Base-by-base conservation (phyloP, 345 rosid genomes). In the Pugionium cornutum region DNA sequence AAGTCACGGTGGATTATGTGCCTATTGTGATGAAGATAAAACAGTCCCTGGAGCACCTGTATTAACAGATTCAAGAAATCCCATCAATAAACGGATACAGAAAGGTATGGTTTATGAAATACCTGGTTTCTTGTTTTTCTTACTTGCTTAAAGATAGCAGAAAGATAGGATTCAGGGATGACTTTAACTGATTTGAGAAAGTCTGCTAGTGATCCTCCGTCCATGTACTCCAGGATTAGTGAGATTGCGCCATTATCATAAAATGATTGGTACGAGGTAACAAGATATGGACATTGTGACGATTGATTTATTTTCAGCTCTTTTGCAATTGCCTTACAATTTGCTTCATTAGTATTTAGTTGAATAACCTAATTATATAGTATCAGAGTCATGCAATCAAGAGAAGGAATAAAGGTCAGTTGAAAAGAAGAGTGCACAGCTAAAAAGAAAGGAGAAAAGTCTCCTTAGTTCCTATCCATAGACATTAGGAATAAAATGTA, bases 1-100 rank as follows among this genome's bases (percentile, higher is more conserved):
- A 90, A 53, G 75, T 90, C 97, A 67, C 97, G 84, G 70, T 90
- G 97, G 57, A 90, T 88, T 18, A 90, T 86, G 58, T 90, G 97
- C 76, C 61, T 86, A 62, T 88, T 84, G 43, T 79, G 92, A 79
- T 90, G 97, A 76, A 90, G 88, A 77, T 90, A 90, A 58, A 79
- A 48, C 76, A 88, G 67, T 67, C 97, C 97, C 69, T 79, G 73
- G 44, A 90, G 86, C 72, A 90, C 97, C 97, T 90, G 72, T 7
- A 45, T 31, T 25, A 47, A 54, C 54, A 48, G 4, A 28, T 7
- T 44, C 40, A 65, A 60, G 6, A 50, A 40, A 50, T 6, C 32
- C 49, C 49, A 63, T 68, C 2, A 46, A 29, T 26, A 31, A 44
- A 53, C 8, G 1, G 7, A 60, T 6, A 33, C 11, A 53, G 1